Base-by-base conservation (phyloP, 2,329 filamentous ascomycete genomes). In the Penicillium crustosum region DNA sequence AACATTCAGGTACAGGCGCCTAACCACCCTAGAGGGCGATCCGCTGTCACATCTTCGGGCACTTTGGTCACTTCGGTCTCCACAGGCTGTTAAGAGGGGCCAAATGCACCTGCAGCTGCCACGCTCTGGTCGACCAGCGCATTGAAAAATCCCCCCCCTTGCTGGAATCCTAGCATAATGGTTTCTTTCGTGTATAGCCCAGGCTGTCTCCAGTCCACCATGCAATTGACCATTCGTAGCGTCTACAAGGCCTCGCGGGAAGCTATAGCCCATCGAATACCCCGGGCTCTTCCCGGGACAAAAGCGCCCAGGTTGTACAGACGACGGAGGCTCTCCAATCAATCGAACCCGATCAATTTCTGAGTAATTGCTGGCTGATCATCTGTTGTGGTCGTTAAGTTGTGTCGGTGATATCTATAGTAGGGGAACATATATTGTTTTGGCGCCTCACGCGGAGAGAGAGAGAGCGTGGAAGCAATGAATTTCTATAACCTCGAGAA, bases 1-100 rank as follows among this genome's bases (percentile, higher is more conserved):
- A 53, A 47, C 58, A 65, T 65, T 60, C 65, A 68, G 69, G 69
- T 62, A 70, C 65, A 62, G 45, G 64, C 62, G 63, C 61, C 61
- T 66, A 66, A 55, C 31, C 25, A 53, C 43, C 43, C 59, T 61
- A 64, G 64, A 68, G 60, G 63, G 59, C 64, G 66, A 69, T 70
- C 69, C 65, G 68, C 68, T 70, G 68, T 73, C 68, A 71, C 68
- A 70, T 68, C 64, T 62, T 68, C 64, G 60, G 58, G 55, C 56
- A 58, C 62, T 60, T 59, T 66, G 72, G 67, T 67, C 53, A 58
- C 58, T 60, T 59, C 67, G 71, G 68, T 68, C 38, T 56, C 61
- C 65, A 66, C 57, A 63, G 66, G 29, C 17, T 31, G 12, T 17
- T 21, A 27, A 31, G 33, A 47, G 41, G 23, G 49, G 49, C 27